These are phyloP conservation scores for Aspergillus sp. DNA, from an alignment of 2,329 filamentous ascomycete genomes.

Conservation along the genomic window DNA sequence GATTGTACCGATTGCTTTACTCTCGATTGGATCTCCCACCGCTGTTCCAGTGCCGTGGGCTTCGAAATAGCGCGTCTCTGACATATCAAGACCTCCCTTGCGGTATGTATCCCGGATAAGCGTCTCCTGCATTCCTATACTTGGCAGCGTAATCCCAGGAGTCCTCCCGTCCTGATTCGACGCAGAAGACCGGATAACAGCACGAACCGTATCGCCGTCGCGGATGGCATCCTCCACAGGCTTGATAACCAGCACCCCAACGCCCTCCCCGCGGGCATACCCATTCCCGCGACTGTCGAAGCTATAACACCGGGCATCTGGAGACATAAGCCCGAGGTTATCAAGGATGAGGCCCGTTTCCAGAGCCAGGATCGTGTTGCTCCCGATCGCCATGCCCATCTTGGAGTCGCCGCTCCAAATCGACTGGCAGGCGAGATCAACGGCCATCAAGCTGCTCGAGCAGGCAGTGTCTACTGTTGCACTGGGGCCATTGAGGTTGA, in stretches of 20 bases:
- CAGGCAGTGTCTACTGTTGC: constrained; percentile 19
- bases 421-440: constrained; percentile 13
- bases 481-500: constrained; percentile 18
- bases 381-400: neutral
- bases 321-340: neutral
- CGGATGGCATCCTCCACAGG: neutral
- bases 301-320: constrained; percentile 3
- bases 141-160: constrained; percentile 5
- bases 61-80: constrained; percentile 16
- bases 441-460: constrained; percentile 13
- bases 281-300: constrained; percentile 12
- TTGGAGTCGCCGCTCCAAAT: constrained; percentile 6
- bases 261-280: constrained; percentile 12
- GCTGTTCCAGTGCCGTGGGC: constrained; percentile 21
- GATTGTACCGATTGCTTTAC: constrained; percentile 3
- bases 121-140: neutral
- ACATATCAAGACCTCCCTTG: neutral
- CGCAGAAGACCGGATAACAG: constrained; percentile 8
- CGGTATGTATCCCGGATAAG: constrained; percentile 12
- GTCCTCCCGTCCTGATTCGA: constrained; percentile 21
- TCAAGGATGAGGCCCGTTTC: neutral
- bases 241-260: constrained; percentile 7
- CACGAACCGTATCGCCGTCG: constrained; percentile 8
- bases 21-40: constrained; percentile 19
- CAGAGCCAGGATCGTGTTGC: neutral